phyloP scores from a whole-genome alignment of 495 filamentous ascomycete genomes.

The Tuber aestivum region DNA sequence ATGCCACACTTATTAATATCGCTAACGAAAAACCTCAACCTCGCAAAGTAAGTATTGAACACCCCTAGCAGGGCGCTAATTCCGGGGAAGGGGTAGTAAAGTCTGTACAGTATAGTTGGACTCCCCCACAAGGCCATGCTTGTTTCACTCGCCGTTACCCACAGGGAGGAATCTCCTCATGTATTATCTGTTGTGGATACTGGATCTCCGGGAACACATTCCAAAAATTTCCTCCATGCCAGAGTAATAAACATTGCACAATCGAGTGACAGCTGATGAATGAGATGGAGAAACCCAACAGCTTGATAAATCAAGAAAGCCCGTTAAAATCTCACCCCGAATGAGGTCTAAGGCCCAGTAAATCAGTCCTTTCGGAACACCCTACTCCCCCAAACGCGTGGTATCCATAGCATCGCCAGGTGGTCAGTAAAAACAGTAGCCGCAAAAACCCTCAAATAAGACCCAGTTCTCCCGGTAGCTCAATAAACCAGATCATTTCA shows the following conservation, averaged over 20 bases:
- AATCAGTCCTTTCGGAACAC: not conserved
- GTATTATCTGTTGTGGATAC: no score
- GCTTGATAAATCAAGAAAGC: not conserved
- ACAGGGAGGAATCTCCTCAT: no score
- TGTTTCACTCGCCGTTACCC: no score
- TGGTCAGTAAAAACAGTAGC: not conserved
- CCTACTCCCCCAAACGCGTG: not conserved
- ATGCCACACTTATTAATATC: no score
- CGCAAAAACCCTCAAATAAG: not conserved
- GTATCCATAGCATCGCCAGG: not conserved
- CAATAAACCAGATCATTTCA: not conserved
- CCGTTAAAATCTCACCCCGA: not conserved
- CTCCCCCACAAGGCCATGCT: no score
- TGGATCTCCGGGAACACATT: no score
- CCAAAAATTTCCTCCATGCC: not conserved
- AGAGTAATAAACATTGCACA: no score
- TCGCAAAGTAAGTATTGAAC: no score
- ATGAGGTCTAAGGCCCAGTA: not conserved
- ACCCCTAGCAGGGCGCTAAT: no score
- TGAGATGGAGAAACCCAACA: not conserved
- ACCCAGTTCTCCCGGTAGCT: not conserved
- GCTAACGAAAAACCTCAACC: no score
- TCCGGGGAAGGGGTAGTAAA: no score
- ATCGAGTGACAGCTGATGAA: not conserved
- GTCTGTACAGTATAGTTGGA: no score